A percentile compares a stretch with the other conserved stretches of the same genome.
Evolutionary conservation across 2,329 filamentous ascomycete species (phyloP).

Genomic region (Sphaerulina musiva): DNA sequence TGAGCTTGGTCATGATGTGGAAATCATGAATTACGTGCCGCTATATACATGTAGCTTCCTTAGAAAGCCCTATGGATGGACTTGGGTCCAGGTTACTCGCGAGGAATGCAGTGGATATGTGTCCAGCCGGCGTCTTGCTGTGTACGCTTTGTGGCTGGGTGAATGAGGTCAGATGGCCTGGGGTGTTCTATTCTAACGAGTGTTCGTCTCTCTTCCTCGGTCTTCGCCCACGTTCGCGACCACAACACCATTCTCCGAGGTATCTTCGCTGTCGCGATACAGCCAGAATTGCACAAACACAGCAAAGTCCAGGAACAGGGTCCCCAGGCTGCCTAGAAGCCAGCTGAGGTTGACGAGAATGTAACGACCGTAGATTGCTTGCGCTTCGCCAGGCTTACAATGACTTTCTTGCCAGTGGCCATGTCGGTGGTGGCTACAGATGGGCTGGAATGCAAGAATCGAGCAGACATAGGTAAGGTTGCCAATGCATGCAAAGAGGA

Average conservation of each 20-base stretch:
- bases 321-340: slow-evolving; percentile 83
- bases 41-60: not conserved
- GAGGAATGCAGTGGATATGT: too few relatives aligned
- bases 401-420: slow-evolving; percentile 33
- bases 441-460: slow-evolving; percentile 82
- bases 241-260: slow-evolving; percentile 10
- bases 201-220: slow-evolving; percentile 26
- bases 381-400: slow-evolving; percentile 62
- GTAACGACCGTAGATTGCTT: slow-evolving; percentile 66
- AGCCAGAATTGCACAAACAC: slow-evolving; percentile 92
- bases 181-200: slow-evolving; percentile 9
- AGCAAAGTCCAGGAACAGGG: slow-evolving; percentile 71
- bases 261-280: slow-evolving; percentile 49
- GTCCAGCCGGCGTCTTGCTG: too few relatives aligned
- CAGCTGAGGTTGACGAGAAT: slow-evolving; percentile 86
- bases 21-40: not conserved
- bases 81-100: too few relatives aligned
- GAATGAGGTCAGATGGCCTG: not conserved
- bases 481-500: slow-evolving; percentile 90
- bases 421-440: slow-evolving; percentile 45
- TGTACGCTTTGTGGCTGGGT: too few relatives aligned
- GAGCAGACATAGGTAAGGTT: slow-evolving; percentile 90
- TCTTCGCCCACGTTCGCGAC: slow-evolving; percentile 21
- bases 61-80: not conserved
- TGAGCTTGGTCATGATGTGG: not conserved